phyloP scores from a whole-genome alignment of 345 rosid genomes.

The thale cress (Arabidopsis thaliana) region DNA sequence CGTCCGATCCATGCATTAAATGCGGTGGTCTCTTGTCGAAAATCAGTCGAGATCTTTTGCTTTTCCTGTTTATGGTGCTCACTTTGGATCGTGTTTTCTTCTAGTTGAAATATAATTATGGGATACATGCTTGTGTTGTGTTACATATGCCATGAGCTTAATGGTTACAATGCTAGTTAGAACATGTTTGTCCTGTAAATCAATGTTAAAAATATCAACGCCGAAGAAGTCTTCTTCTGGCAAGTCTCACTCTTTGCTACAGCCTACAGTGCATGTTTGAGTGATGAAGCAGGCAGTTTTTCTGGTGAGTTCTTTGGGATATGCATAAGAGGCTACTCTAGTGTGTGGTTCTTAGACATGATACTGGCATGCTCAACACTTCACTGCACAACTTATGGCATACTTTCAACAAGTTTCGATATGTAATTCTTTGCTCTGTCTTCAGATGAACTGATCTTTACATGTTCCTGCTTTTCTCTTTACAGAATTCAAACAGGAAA shows the following conservation, averaged over 20 bases:
- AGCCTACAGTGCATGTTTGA: slow-evolving; percentile 9
- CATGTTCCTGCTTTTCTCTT: not conserved
- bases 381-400: not conserved
- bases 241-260: not conserved
- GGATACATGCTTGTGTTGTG: slow-evolving; percentile 19
- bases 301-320: slow-evolving; percentile 34
- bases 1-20: not conserved
- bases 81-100: slow-evolving; percentile 8
- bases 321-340: slow-evolving; percentile 5
- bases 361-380: not conserved
- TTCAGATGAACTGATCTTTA: slow-evolving; percentile 8
- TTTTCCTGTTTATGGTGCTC: not conserved
- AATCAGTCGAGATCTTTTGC: slow-evolving; percentile 2
- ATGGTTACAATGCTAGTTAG: slow-evolving; percentile 3
- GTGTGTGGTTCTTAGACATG: not conserved
- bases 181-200: slow-evolving; percentile 2
- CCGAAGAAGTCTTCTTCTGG: slow-evolving; percentile 27
- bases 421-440: slow-evolving; percentile 13
- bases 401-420: slow-evolving; percentile 1
- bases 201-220: not conserved
- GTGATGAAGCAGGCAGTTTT: slow-evolving; percentile 10
- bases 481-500: not conserved
- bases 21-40: slow-evolving; percentile 1
- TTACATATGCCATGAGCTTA: slow-evolving; percentile 17
- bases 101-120: not conserved